Evolutionary conservation across 306 rosid species (phyloP), one percentile per base, ranked within the genome.

Genomic region (Morella rubra): DNA sequence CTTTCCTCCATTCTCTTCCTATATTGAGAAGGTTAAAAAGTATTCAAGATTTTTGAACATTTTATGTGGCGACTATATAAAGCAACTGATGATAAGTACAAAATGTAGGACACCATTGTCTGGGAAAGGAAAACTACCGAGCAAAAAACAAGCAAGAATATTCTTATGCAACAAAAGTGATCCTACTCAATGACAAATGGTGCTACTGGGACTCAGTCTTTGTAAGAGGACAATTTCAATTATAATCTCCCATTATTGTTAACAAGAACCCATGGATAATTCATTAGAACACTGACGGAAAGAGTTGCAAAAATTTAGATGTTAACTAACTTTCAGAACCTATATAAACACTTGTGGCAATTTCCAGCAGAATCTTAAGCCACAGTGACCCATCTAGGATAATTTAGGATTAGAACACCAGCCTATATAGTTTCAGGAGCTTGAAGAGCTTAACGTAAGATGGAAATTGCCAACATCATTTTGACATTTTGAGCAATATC

Each of bases 1-100:
- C 75, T 80, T 83, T 71, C 75, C 77, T 77, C 84, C 83, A 66
- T 77, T 81, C 64, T 4, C 82, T 62, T 78, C 90, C 99, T 95
- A 84, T 18, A 71, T 76, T 66, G 46, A 80, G 61, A 79, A 65
- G 71, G 59, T 7, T 82, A 85, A 76, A 68, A 58, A 52, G 1
- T 56, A 8, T 79, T 69, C 37, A 76, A 12, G 16, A 49, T 9
- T 66, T 51, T 41, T 32, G 20, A 71, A 32, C 67, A 44, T 11
- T 46, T 52, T 5, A 73, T 47, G 44, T 64, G 68, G 8, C 12
- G 12, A 46, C 12, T 46, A 46, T 46, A 46, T 7, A 8, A 6
- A 46, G 20, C 37, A 76, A 54, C 5, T 71, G 53, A 14, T 42
- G 42, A 76, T 66, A 37, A 52, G 77, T 71, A 42, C n/a, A 59